Conservation (phyloP, 1,284 basidiomycete species). For the Rhodotorula sp. region DNA sequence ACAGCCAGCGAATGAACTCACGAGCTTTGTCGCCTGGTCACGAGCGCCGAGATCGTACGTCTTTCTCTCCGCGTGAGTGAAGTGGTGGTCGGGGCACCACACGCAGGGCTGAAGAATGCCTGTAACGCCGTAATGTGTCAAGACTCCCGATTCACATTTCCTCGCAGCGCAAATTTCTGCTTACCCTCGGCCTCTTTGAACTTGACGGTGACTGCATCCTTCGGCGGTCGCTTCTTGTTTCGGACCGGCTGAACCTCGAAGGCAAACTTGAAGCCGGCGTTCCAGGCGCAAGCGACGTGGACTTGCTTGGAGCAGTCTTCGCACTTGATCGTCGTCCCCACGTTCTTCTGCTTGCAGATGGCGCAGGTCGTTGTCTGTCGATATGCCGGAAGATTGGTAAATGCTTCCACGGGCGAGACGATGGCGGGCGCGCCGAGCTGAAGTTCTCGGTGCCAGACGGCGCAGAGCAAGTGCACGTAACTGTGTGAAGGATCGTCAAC, state of each 20-base stretch:
- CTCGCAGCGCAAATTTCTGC: background rate
- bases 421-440: constrained; percentile 67
- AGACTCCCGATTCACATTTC: background rate
- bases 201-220: constrained; percentile 64
- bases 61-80: constrained; percentile 44
- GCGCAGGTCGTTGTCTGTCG: constrained; percentile 50
- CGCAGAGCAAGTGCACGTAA: constrained; percentile 87
- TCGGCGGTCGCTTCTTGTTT: constrained; percentile 64
- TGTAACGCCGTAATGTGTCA: constrained; percentile 42
- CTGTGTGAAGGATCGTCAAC: constrained; percentile 56
- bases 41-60: constrained; percentile 31
- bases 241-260: constrained; percentile 75
- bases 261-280: constrained; percentile 73
- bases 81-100: constrained; percentile 78
- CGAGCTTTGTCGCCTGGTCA: constrained; percentile 28
- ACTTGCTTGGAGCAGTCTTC: constrained; percentile 74
- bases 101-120: constrained; percentile 78
- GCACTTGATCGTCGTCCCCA: constrained; percentile 81
- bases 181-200: constrained; percentile 70
- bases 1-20: background rate
- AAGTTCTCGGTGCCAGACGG: constrained; percentile 81
- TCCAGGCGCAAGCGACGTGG: constrained; percentile 89
- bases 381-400: constrained; percentile 60
- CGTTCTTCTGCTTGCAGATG: constrained; percentile 61
- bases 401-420: constrained; percentile 77